These are phyloP conservation scores for Solanum clarkiae DNA, from an alignment of 257 asterid genomes.

Conservation along the genomic window DNA sequence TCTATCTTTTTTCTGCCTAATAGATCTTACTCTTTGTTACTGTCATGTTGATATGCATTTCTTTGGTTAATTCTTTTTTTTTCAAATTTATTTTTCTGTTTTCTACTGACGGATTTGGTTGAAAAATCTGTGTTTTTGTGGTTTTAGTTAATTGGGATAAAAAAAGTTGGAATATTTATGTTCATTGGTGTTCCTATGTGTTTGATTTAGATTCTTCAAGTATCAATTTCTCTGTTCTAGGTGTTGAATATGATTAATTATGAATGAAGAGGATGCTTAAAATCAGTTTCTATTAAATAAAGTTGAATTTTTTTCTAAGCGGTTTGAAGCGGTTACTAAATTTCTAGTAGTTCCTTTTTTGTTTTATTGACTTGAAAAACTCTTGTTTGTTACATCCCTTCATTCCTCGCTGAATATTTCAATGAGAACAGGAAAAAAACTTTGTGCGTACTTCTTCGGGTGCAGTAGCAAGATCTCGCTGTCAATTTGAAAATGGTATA, in stretches of 20 bases:
- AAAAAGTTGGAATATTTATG: not conserved
- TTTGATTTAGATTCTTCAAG: too few relatives aligned
- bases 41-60: not conserved
- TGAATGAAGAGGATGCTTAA: not conserved
- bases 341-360: not conserved
- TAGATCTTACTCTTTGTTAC: slow-evolving; percentile 4
- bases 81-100: not conserved
- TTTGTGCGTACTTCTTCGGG: not conserved
- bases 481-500: not conserved
- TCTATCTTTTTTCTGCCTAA: not conserved
- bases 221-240: not conserved
- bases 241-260: not conserved
- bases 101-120: not conserved
- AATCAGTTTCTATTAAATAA: not conserved
- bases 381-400: not conserved
- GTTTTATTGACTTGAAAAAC: not conserved
- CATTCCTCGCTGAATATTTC: not conserved
- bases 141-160: not conserved
- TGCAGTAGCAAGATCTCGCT: not conserved
- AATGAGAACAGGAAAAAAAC: not conserved
- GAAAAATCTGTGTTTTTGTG: not conserved
- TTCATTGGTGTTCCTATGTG: not conserved
- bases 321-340: not conserved
- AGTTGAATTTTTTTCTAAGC: not conserved
- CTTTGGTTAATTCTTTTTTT: not conserved